Evolutionary conservation across 768 basidiomycete species (phyloP).

Genomic region (Flagelloscypha sp.): DNA sequence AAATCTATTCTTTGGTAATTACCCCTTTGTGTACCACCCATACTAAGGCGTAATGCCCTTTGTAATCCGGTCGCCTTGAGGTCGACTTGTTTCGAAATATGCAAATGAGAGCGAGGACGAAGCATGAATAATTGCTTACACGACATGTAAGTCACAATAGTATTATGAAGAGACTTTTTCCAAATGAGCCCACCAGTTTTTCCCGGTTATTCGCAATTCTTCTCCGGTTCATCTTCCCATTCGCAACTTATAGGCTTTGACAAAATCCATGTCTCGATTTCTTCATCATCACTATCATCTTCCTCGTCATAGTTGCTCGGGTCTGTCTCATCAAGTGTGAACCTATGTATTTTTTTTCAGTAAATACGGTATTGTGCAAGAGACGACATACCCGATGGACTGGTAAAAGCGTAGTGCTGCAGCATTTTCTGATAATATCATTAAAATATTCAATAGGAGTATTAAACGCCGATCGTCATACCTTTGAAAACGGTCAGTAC

Average conservation of each 20-base stretch:
- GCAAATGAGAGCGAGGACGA: no score
- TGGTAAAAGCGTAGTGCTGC: conserved; percentile 45
- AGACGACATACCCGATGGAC: conserved; percentile 37
- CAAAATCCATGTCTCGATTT: conserved; percentile 26
- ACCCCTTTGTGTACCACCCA: no score
- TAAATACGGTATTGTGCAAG: background rate
- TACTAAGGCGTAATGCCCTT: no score
- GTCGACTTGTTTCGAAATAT: no score
- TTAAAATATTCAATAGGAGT: conserved; percentile 2
- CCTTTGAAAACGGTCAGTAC: conserved; percentile 74
- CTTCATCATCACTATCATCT: conserved; percentile 21
- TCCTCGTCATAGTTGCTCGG: conserved; percentile 31
- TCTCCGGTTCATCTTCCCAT: background rate
- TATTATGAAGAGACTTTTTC: no score
- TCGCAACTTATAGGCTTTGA: conserved; percentile 17
- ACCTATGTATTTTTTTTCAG: conserved; percentile 27
- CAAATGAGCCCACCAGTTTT: no score
- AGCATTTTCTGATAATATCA: conserved; percentile 31
- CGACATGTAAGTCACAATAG: no score
- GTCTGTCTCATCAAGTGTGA: conserved; percentile 42
- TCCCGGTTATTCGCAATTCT: no score
- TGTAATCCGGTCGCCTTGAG: no score
- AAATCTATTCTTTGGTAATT: no score
- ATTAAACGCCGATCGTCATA: conserved; percentile 19
- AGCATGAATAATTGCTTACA: no score